Conservation (phyloP, 140 eudicot species). For the Anethum foeniculum region DNA sequence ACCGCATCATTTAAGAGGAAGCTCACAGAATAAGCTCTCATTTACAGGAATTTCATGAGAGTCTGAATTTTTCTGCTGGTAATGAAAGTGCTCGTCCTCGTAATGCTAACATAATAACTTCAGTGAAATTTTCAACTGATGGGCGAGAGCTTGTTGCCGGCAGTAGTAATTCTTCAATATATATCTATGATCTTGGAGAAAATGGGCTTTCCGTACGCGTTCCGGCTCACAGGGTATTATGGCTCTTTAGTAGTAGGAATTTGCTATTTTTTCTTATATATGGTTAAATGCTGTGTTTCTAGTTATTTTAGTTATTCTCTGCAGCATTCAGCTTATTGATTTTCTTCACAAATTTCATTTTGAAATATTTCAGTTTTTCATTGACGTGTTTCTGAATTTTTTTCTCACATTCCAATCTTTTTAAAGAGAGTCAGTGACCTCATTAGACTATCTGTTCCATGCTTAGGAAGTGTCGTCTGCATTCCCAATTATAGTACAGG, state of each 20-base stretch:
- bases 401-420: no score
- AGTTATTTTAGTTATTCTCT: no score
- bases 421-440: no score
- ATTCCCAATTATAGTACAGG: no score
- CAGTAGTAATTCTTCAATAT: slow-evolving; percentile 63
- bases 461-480: no score
- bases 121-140: slow-evolving; percentile 85
- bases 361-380: no score
- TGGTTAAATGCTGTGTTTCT: neutral
- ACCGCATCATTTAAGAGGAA: neutral
- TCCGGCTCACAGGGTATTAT: slow-evolving; percentile 63
- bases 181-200: slow-evolving; percentile 77
- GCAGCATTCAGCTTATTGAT: no score
- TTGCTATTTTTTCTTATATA: no score
- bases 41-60: slow-evolving; percentile 81
- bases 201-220: slow-evolving; percentile 54
- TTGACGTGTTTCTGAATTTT: no score
- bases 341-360: no score
- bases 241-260: no score
- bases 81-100: slow-evolving; percentile 14
- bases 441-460: no score
- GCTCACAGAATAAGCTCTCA: neutral
- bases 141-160: slow-evolving; percentile 92
- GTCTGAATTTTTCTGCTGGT: slow-evolving; percentile 55
- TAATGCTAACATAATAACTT: slow-evolving; percentile 13